Percentiles rank a stretch among this genome's conserved stretches.
These are phyloP conservation scores for Fraxinus anomala DNA, from an alignment of 257 asterid genomes.

Conservation along the genomic window DNA sequence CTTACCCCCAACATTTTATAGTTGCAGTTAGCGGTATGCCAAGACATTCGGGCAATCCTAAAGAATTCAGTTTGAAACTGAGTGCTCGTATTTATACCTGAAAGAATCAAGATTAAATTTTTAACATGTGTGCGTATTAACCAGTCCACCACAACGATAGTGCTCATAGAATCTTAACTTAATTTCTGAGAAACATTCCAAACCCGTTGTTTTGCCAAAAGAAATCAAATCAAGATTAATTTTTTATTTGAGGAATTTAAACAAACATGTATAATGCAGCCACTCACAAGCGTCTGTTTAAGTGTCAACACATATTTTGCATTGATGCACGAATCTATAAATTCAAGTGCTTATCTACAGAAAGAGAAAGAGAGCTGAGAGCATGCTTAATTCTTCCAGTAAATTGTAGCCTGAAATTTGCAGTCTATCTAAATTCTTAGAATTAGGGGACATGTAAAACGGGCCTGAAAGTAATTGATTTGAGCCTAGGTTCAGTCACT, in stretches of 20 bases:
- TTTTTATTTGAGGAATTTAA: not conserved
- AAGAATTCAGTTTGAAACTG: slow-evolving; percentile 31
- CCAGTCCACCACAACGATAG: not conserved
- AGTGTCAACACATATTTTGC: too few species aligned
- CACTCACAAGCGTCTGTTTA: too few species aligned
- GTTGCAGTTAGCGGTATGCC: slow-evolving; percentile 23
- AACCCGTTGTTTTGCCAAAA: too few species aligned
- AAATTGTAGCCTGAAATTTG: too few species aligned
- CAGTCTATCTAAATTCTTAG: too few species aligned
- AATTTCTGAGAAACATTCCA: not conserved
- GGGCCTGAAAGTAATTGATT: too few species aligned
- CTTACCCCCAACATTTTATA: not conserved
- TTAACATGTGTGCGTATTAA: not conserved
- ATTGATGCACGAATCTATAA: too few species aligned
- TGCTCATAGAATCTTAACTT: not conserved
- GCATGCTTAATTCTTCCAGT: too few species aligned
- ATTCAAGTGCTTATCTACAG: too few species aligned
- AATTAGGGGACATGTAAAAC: too few species aligned
- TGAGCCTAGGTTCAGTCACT: too few species aligned
- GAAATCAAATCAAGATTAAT: not conserved
- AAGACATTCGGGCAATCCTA: slow-evolving; percentile 29
- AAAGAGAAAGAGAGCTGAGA: too few species aligned
- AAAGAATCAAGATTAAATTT: slow-evolving; percentile 11
- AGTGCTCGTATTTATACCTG: slow-evolving; percentile 39
- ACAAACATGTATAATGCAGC: not conserved